Evolutionary conservation across 2,329 filamentous ascomycete species (phyloP).

Genomic region (Penicillium hesseltinei): DNA sequence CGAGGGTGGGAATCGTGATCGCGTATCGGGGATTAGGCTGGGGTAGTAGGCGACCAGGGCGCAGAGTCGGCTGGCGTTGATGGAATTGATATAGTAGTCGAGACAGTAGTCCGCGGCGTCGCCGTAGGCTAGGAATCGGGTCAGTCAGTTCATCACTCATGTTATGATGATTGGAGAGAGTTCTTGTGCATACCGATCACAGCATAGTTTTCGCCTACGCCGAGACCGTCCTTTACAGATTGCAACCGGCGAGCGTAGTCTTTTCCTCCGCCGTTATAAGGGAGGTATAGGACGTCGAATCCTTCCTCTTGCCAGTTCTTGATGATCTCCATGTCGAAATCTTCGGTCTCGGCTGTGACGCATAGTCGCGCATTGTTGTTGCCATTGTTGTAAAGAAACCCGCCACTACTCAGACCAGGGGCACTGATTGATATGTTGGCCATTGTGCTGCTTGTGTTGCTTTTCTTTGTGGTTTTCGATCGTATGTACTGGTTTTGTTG

Average conservation of each 20-base stretch:
- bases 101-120: slow-evolving; percentile 61
- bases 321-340: slow-evolving; percentile 55
- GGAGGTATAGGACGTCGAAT: slow-evolving; percentile 58
- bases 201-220: slow-evolving; percentile 59
- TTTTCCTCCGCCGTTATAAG: slow-evolving; percentile 53
- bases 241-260: slow-evolving; percentile 52
- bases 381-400: slow-evolving; percentile 37
- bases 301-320: slow-evolving; percentile 60
- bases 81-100: slow-evolving; percentile 57
- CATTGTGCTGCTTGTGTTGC: slow-evolving; percentile 20
- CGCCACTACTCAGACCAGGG: slow-evolving; percentile 31
- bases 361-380: slow-evolving; percentile 34
- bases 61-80: slow-evolving; percentile 52
- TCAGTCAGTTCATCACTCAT: neutral
- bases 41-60: slow-evolving; percentile 65
- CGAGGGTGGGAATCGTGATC: slow-evolving; percentile 34
- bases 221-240: slow-evolving; percentile 53
- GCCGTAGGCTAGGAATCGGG: slow-evolving; percentile 53
- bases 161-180: neutral
- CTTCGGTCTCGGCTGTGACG: slow-evolving; percentile 34
- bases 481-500: neutral
- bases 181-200: slow-evolving; percentile 53
- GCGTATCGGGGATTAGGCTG: slow-evolving; percentile 53
- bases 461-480: neutral
- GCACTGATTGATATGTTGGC: slow-evolving; percentile 36